These are phyloP conservation scores for Camelina hispida DNA, from an alignment of 345 rosid species.

Conservation along the genomic window DNA sequence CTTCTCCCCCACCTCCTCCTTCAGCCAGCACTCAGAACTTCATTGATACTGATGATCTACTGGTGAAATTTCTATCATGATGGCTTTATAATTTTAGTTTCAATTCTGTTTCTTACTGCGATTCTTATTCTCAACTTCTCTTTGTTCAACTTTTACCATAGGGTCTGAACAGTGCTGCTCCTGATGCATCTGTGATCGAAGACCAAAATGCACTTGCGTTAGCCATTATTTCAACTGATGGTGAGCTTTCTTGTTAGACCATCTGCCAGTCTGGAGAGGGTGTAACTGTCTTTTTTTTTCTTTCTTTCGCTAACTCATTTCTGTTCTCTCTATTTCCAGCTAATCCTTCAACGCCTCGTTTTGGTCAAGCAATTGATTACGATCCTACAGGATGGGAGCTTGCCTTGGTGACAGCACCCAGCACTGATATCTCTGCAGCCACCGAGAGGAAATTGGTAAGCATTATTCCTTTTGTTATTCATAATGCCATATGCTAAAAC, in stretches of 20 bases:
- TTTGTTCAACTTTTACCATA: constrained; percentile 40
- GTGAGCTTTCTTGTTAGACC: constrained; percentile 43
- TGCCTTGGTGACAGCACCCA: constrained; percentile 83
- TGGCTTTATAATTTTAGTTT: constrained; percentile 10
- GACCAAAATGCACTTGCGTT: constrained; percentile 90
- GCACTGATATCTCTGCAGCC: constrained; percentile 71
- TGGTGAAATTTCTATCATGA: constrained; percentile 55
- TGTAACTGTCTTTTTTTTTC: not conserved
- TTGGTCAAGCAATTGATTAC: constrained; percentile 63
- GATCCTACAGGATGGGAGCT: constrained; percentile 98
- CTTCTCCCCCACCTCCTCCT: constrained; percentile 53
- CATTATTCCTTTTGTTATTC: constrained; percentile 6
- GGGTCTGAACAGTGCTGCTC: constrained; percentile 66
- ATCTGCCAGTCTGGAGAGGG: not conserved
- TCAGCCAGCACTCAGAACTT: constrained; percentile 62
- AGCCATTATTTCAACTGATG: constrained; percentile 79
- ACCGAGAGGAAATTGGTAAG: constrained; percentile 91
- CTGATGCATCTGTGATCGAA: constrained; percentile 77
- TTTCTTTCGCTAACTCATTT: not conserved
- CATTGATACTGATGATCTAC: constrained; percentile 72
- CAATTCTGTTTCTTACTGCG: not conserved
- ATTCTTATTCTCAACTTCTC: constrained; percentile 8
- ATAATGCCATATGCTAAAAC: not conserved
- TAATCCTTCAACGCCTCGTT: constrained; percentile 53
- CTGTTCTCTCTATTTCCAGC: constrained; percentile 8